These are phyloP conservation scores for Huiozyma naganishii DNA, from an alignment of 805 yeast genomes.

Conservation along the genomic window DNA sequence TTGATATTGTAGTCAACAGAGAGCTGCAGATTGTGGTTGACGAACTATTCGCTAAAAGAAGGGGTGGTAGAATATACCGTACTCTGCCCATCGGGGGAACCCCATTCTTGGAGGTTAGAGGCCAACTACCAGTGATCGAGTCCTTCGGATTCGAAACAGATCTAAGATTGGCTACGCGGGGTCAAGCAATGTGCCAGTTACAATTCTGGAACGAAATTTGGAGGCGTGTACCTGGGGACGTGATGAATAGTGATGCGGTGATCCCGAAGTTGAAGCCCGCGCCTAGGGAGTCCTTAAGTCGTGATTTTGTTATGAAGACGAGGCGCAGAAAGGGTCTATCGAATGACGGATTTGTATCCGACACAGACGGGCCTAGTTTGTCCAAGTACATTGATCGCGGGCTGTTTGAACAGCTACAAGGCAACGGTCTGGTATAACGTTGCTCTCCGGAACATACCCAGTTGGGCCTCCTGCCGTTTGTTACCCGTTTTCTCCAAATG, in stretches of 20 bases:
- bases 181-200: conserved; percentile 61
- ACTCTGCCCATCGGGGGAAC: conserved; percentile 62
- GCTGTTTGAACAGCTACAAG: conserved; percentile 41
- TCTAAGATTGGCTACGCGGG: conserved; percentile 63
- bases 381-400: conserved; percentile 57
- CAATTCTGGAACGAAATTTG: conserved; percentile 50
- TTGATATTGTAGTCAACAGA: conserved; percentile 45
- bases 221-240: conserved; percentile 84
- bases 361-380: conserved; percentile 31
- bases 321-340: conserved; percentile 78
- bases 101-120: conserved; percentile 48
- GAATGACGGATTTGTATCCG: conserved; percentile 36
- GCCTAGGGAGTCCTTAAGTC: conserved; percentile 53
- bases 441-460: not conserved
- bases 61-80: conserved; percentile 48
- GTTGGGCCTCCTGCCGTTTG: too few relatives aligned
- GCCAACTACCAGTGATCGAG: conserved; percentile 77
- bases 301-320: conserved; percentile 85
- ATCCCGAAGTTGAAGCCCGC: conserved; percentile 73
- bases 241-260: conserved; percentile 53
- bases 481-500: not conserved
- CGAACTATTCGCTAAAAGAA: conserved; percentile 44
- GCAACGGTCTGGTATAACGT: conserved; percentile 32
- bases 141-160: conserved; percentile 86
- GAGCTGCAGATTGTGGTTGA: conserved; percentile 40